Evolutionary conservation across 2,329 filamentous ascomycete genomes (phyloP), one percentile per base, ranked within the genome.

Genomic region (Aspergillus caelatus): DNA sequence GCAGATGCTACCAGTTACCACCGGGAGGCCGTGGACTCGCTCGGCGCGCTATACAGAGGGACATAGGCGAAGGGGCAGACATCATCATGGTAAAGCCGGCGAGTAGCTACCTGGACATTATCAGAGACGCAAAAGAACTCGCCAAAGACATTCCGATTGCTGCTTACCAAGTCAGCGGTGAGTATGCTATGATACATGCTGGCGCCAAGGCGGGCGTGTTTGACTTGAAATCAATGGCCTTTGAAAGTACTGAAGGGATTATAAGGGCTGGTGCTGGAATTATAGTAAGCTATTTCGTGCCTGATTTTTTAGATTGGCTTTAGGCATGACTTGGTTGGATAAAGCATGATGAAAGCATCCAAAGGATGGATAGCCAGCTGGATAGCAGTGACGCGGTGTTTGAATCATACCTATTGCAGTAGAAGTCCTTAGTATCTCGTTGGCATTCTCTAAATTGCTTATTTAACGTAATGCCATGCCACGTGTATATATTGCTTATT

Each of bases 41-140:
- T 19, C 89, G 95, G 68, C 88, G 95, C 70, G 95, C 95, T 56
- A 97, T 99, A 68, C 82, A 88, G 46, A 88, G 95, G 70, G 95
- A 99, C 76, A 94, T 99, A 70, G 86, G 85, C 67, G 95, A 99
- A 80, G 95, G 95, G 30, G 95, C 95, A 23, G 95, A 99, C 74
- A 93, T 97, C 70, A 97, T 99, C 80, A 97, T 99, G 94, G 95
- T 99, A 66, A 99, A 99, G 85, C 95, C 95, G 2, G 95, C 95
- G 11, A 91, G 91, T 72, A 93, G 94, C 78, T 99, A 97, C 77
- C 86, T 99, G 53, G 95, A 99, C 79, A 97, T 99, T 72, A 98
- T 99, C 78, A 93, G 92, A 70, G 95, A 99, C 75, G 95, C 95
- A 59, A 98, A 97, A 83, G 93, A 97, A 60, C 86, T 98, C 60